Conservation (phyloP, 129 eudicot genomes). For the Artemisia argyi region DNA sequence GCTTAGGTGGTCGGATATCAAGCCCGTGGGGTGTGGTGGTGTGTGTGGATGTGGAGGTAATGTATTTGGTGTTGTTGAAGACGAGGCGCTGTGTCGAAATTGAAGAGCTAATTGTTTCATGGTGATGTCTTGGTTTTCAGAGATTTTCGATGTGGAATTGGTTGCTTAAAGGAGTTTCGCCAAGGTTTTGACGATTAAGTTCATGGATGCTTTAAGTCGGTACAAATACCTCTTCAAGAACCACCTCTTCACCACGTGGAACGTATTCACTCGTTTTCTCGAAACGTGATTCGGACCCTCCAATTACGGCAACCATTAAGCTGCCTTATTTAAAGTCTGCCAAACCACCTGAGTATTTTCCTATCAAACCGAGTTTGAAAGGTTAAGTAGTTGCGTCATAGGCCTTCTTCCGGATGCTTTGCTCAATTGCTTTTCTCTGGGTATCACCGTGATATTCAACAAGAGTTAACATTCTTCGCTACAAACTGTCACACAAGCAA, state of each 20-base stretch:
- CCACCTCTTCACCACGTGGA: not conserved
- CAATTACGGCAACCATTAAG: not conserved
- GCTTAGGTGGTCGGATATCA: no score
- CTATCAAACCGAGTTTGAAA: not conserved
- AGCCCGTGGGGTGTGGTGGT: no score
- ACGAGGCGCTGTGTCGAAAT: no score
- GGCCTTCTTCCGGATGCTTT: not conserved
- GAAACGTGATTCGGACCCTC: not conserved
- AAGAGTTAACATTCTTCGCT: not conserved
- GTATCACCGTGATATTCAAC: not conserved
- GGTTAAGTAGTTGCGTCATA: not conserved
- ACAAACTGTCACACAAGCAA: not conserved
- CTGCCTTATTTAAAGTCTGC: not conserved
- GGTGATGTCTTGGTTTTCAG: no score
- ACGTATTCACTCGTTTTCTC: not conserved
- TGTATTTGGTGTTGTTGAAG: no score
- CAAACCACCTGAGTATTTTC: not conserved
- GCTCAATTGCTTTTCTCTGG: not conserved
- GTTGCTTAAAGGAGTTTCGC: no score
- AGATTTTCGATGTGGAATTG: no score
- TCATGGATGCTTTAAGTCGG: not conserved
- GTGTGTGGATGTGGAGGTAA: no score
- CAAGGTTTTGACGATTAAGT: no score
- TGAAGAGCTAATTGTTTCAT: no score
- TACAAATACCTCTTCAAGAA: not conserved